Evolutionary conservation across 495 filamentous ascomycete genomes (phyloP), one percentile per base, ranked within the genome.

Genomic region (Lepidopterella palustris): DNA sequence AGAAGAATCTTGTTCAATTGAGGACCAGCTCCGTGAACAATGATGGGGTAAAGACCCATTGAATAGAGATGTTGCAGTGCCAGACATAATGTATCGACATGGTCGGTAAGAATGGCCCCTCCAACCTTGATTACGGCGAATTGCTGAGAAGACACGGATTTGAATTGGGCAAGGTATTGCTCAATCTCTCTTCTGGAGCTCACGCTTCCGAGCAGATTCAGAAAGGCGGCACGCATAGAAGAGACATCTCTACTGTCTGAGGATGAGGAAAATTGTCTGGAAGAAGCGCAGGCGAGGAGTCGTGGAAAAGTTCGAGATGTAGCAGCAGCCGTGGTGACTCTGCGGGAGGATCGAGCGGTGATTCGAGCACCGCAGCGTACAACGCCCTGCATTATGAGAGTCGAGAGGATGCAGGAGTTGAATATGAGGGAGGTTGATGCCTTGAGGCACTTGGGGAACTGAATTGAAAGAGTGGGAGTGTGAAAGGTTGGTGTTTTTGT

Each of bases 51-150:
- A 31, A 98, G 82, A 26, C 95, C 93, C 73, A 97, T 89, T 79
- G 93, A 87, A 78, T 96, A 92, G 27, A 98, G 83, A 77, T 96
- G 95, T 18, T 89, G 88, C 57, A 98, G 80, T 8, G 88, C 88
- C 32, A 86, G 88, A 63, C 90, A 93, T 53, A 98, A 81, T 45
- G 87, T 88, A 71, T 95, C 87, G 53, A 95, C 80, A 76, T 96
- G 89, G 72, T 97, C 92, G 59, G 92, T 96, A 66, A 98, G 85
- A 67, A 97, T 97, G 53, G 95, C 93, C 53, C 93, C 93, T 23
- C 93, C 93, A 53, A 98, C 95, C 79, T 98, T 98, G 74, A 98
- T 97, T 53, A 98, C 93, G 65, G 93, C 93, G 73, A 98, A 98
- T 69, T 96, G 90, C 79, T 97, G 92, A 4, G 89, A 95, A 23